A percentile compares a stretch with the other conserved stretches of the same genome.
phyloP scores from a whole-genome alignment of 345 rosid species.

The Triadica sebifera region DNA sequence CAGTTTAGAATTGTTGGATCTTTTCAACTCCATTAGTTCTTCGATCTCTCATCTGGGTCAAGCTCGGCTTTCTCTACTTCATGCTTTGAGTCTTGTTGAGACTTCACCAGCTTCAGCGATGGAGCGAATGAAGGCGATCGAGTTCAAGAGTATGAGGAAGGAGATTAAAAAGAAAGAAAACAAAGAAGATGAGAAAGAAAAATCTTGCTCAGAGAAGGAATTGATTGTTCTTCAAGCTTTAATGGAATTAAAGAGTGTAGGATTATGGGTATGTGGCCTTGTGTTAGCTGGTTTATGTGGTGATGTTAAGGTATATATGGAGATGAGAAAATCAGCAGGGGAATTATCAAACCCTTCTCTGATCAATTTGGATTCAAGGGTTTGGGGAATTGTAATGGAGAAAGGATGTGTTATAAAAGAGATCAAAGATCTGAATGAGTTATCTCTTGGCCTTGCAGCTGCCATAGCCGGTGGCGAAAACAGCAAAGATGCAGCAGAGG shows the following conservation, averaged over 20 bases:
- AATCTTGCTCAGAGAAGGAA: constrained; percentile 32
- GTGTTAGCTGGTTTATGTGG: constrained; percentile 43
- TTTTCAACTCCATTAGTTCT: constrained; percentile 42
- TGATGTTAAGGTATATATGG: constrained; percentile 37
- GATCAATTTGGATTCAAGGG: constrained; percentile 26
- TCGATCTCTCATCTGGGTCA: constrained; percentile 47
- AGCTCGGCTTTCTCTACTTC: constrained; percentile 39
- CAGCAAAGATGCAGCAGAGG: constrained; percentile 30
- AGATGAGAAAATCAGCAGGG: constrained; percentile 28
- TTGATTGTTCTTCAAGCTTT: constrained; percentile 41
- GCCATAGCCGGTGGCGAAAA: constrained; percentile 26
- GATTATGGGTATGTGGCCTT: constrained; percentile 45
- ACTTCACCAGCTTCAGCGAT: constrained; percentile 38
- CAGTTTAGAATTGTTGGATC: constrained; percentile 46
- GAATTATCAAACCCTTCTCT: constrained; percentile 26
- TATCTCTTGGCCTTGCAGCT: constrained; percentile 37
- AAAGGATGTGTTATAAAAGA: constrained; percentile 38
- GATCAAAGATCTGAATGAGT: constrained; percentile 47
- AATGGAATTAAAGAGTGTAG: constrained; percentile 39
- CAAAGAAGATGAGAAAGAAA: constrained; percentile 17
- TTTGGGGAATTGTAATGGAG: constrained; percentile 22
- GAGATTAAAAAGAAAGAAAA: constrained; percentile 11
- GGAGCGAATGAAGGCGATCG: constrained; percentile 34
- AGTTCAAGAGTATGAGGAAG: constrained; percentile 21
- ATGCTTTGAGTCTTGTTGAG: constrained; percentile 43